These are phyloP conservation scores for Acer yangbiense DNA, from an alignment of 345 rosid genomes.

Conservation along the genomic window DNA sequence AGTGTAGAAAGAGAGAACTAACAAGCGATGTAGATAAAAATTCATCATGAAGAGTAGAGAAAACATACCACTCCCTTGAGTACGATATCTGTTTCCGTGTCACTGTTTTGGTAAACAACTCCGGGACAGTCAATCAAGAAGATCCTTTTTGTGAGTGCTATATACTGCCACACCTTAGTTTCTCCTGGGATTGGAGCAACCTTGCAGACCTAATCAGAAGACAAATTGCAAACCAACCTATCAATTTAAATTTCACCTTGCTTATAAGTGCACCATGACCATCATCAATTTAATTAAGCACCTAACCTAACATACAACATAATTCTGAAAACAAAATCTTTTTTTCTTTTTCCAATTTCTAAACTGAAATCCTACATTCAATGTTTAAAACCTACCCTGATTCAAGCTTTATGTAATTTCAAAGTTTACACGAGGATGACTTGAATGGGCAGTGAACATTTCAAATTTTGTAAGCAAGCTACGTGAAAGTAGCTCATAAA, in stretches of 20 bases:
- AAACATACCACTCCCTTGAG: slow-evolving; percentile 92
- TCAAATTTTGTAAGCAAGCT: not conserved
- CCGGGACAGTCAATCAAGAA: slow-evolving; percentile 98
- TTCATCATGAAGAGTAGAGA: not conserved
- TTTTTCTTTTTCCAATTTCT: not conserved
- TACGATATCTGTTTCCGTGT: slow-evolving; percentile 88
- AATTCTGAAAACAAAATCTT: not conserved
- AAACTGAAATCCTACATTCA: not conserved
- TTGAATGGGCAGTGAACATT: not conserved
- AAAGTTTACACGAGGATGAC: not conserved
- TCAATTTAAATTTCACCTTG: not conserved
- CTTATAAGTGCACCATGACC: not conserved
- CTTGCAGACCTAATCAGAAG: slow-evolving; percentile 71
- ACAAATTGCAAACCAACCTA: slow-evolving; percentile 8
- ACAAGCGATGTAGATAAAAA: not conserved
- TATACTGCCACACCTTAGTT: slow-evolving; percentile 98
- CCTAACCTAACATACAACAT: not conserved
- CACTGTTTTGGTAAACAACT: slow-evolving; percentile 89
- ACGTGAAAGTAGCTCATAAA: not conserved
- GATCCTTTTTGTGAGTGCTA: slow-evolving; percentile 89
- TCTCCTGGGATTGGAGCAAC: slow-evolving; percentile 99
- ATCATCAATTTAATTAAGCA: not conserved
- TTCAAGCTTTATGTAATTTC: not conserved
- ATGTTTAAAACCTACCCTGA: not conserved
- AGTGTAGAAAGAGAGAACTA: not conserved